Base-by-base conservation (phyloP, 2,329 filamentous ascomycete species). In the Penicillium brasilianum region DNA sequence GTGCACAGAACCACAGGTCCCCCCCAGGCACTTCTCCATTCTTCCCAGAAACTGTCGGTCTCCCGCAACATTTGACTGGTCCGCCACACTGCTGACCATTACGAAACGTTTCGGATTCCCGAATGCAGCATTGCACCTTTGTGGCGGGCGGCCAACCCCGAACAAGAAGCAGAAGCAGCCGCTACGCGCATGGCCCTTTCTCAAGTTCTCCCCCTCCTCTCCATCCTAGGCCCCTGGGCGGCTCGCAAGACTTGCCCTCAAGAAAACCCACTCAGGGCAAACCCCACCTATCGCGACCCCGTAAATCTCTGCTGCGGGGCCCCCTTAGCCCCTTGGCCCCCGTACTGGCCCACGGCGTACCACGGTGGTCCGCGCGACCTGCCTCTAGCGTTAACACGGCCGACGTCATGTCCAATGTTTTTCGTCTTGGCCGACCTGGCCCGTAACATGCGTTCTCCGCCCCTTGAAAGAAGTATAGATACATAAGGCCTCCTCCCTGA, bases 301-400 rank as follows among this genome's bases (percentile, higher is more conserved):
- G 52, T 54, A 54, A 54, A 54, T 34, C 25, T 54, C 52, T 54
- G 52, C 52, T 41, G 52, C 52, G 52, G 52, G 52, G 52, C 22
- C 52, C 52, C 52, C 37, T 54, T 54, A 36, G 52, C 37, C 39
- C 36, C 52, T 14, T 39, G 4, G 36, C 39, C 52, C 52, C 52
- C 52, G 44, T 39, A 54, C 10, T 44, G 52, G 52, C 14, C 39
- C 36, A 28, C 22, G 36, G 36, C 22, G 16, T 41, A 43, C 41
- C 25, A 46, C 36, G 37, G 32, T 46, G 59, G 49, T 22, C 57
- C 59, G 59, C 56, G 50, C 51, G 37, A 59, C 57, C 54, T 56
- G 39, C 60, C 60, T 55, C 34, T 43, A 25, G 36, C 18, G 44
- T 53, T 34, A 48, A 54, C 52, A 25, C 44, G 56, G 51, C 60